Evolutionary conservation across 2,329 filamentous ascomycete species (phyloP).

Genomic region (Pseudopyrenochaeta lycopersici): DNA sequence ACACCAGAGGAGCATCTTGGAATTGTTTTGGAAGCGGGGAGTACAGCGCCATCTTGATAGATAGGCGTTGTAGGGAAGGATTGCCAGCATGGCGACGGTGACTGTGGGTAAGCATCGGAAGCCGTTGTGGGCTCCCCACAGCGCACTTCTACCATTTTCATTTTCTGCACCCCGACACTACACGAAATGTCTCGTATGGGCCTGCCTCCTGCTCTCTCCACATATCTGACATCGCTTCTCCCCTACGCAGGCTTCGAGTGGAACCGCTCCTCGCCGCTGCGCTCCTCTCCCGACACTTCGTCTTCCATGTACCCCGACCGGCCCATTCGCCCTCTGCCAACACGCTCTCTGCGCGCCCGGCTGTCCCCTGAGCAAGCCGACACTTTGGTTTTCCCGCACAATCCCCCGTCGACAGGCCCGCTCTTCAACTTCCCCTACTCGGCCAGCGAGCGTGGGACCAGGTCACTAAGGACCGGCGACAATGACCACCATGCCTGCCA

Average conservation of each 20-base stretch:
- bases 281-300: conserved; percentile 70
- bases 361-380: conserved; percentile 86
- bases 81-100: conserved; percentile 51
- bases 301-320: conserved; percentile 87
- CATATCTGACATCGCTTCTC: conserved; percentile 47
- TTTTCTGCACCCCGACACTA: conserved; percentile 24
- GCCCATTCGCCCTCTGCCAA: conserved; percentile 91
- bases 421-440: conserved; percentile 76
- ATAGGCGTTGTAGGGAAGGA: conserved; percentile 27
- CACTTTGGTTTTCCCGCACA: conserved; percentile 82
- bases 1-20: conserved; percentile 17
- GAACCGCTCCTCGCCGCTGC: conserved; percentile 51
- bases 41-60: conserved; percentile 20
- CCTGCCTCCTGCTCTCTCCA: conserved; percentile 34
- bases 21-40: conserved; percentile 19
- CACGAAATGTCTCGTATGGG: conserved; percentile 24
- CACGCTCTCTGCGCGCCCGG: conserved; percentile 84
- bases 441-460: conserved; percentile 37
- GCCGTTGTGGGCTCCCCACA: conserved; percentile 29
- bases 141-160: conserved; percentile 28
- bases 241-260: conserved; percentile 52
- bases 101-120: conserved; percentile 50
- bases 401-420: conserved; percentile 74
- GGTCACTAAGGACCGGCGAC: conserved; percentile 56
- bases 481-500: conserved; percentile 60